These are phyloP conservation scores for Rhizopogon vulgaris DNA, from an alignment of 768 basidiomycete species.

Conservation along the genomic window DNA sequence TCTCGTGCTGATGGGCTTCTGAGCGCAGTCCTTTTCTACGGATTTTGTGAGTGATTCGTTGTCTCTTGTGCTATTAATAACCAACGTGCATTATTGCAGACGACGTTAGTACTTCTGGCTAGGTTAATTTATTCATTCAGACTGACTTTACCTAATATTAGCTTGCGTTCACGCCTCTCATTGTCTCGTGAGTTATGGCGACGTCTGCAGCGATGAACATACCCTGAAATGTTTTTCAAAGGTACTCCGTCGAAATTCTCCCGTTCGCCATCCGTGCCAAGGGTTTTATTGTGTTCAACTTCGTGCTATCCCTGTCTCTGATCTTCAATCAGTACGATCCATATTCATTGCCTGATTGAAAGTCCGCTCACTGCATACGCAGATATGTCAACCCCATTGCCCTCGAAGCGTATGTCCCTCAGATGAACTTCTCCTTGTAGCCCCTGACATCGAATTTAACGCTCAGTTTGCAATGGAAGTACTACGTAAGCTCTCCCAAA, in stretches of 20 bases:
- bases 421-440: not conserved
- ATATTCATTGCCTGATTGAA: slow-evolving; percentile 16
- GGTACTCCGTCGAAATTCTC: slow-evolving; percentile 38
- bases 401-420: slow-evolving; percentile 16
- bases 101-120: slow-evolving; percentile 19
- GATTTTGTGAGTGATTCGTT: slow-evolving; percentile 23
- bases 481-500: slow-evolving; percentile 27
- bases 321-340: slow-evolving; percentile 38
- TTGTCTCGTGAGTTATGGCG: slow-evolving; percentile 23
- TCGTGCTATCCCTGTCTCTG: slow-evolving; percentile 31
- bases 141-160: slow-evolving; percentile 4
- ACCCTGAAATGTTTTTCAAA: slow-evolving; percentile 1
- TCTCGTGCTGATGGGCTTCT: not conserved
- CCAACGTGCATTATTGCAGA: slow-evolving; percentile 10
- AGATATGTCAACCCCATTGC: slow-evolving; percentile 34
- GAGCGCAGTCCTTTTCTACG: slow-evolving; percentile 31
- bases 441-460: not conserved
- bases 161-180: slow-evolving; percentile 28
- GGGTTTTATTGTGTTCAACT: slow-evolving; percentile 33
- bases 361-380: slow-evolving; percentile 6
- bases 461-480: slow-evolving; percentile 37
- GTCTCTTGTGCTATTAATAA: not conserved
- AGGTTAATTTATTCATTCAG: not conserved
- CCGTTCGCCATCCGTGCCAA: slow-evolving; percentile 31
- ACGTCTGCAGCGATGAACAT: too few relatives aligned